These are phyloP conservation scores for Epichloe sibirici DNA, from an alignment of 2,329 filamentous ascomycete species.

Conservation along the genomic window DNA sequence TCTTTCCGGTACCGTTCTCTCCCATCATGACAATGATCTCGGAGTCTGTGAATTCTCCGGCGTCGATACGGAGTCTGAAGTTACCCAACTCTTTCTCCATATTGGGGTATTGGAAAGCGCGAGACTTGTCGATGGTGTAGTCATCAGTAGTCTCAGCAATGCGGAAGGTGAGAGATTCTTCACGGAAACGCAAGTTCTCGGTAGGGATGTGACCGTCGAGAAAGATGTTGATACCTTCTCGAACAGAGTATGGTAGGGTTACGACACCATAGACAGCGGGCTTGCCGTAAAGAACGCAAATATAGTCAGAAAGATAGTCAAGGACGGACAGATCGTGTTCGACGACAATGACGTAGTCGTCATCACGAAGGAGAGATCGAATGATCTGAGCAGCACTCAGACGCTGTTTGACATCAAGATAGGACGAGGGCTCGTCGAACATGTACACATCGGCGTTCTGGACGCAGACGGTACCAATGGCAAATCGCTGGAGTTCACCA, in stretches of 20 bases:
- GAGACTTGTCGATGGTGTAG: slow-evolving; percentile 70
- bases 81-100: slow-evolving; percentile 90
- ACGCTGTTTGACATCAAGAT: slow-evolving; percentile 98
- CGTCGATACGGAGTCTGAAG: slow-evolving; percentile 74
- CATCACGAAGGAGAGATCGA: slow-evolving; percentile 72
- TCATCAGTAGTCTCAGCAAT: slow-evolving; percentile 85
- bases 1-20: slow-evolving; percentile 98
- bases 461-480: slow-evolving; percentile 89
- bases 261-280: slow-evolving; percentile 97
- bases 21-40: slow-evolving; percentile 99
- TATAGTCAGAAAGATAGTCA: slow-evolving; percentile 96
- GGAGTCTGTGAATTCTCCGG: slow-evolving; percentile 87
- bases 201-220: slow-evolving; percentile 95
- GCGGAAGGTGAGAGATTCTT: slow-evolving; percentile 92
- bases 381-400: slow-evolving; percentile 85
- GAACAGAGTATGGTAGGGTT: slow-evolving; percentile 86
- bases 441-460: slow-evolving; percentile 98
- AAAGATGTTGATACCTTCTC: slow-evolving; percentile 99
- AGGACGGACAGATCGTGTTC: slow-evolving; percentile 98
- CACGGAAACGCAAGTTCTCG: slow-evolving; percentile 95
- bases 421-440: slow-evolving; percentile 99
- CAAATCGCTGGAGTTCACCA: slow-evolving; percentile 96
- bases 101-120: slow-evolving; percentile 73
- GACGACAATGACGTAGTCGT: slow-evolving; percentile 96
- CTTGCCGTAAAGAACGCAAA: slow-evolving; percentile 92